A percentile compares a stretch with the other conserved stretches of the same genome.
Evolutionary conservation across 83 land plant genomes (phyloP).

Genomic region (Diphasiastrum complanatum): DNA sequence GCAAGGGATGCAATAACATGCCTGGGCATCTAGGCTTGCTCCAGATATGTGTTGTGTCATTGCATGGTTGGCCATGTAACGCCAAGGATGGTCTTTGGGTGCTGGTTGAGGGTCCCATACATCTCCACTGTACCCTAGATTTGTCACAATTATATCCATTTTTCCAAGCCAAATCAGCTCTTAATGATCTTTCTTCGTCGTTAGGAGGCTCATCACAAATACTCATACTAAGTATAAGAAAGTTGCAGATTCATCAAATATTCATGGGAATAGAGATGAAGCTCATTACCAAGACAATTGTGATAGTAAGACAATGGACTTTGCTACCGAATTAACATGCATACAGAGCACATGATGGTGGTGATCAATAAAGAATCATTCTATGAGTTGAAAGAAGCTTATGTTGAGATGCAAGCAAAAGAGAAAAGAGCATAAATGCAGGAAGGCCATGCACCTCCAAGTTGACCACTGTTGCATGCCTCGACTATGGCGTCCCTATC

Average conservation of each 20-base stretch:
- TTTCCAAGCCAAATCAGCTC: not conserved
- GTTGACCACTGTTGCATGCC: constrained; percentile 72
- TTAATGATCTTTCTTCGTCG: not conserved
- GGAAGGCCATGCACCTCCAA: constrained; percentile 50
- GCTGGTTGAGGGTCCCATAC: constrained; percentile 95
- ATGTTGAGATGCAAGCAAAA: not conserved
- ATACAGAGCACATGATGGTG: too few species aligned
- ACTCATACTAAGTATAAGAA: too few species aligned
- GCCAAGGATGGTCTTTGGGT: constrained; percentile 92
- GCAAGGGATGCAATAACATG: constrained; percentile 3
- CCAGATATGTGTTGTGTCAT: constrained; percentile 96
- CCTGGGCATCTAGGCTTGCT: constrained; percentile 95
- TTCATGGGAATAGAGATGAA: too few species aligned
- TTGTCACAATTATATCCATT: not conserved
- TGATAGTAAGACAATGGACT: too few species aligned
- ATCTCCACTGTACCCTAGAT: constrained; percentile 90
- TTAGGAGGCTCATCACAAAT: not conserved
- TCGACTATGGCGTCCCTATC: constrained; percentile 80
- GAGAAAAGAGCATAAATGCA: not conserved
- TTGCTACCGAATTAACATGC: too few species aligned
- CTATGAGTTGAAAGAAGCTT: not conserved
- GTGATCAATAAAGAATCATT: not conserved
- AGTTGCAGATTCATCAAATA: too few species aligned
- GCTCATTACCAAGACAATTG: too few species aligned
- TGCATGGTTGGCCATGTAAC: constrained; percentile 88